These are phyloP conservation scores for Fusarium sp. DNA, from an alignment of 2,329 filamentous ascomycete genomes.

Conservation along the genomic window DNA sequence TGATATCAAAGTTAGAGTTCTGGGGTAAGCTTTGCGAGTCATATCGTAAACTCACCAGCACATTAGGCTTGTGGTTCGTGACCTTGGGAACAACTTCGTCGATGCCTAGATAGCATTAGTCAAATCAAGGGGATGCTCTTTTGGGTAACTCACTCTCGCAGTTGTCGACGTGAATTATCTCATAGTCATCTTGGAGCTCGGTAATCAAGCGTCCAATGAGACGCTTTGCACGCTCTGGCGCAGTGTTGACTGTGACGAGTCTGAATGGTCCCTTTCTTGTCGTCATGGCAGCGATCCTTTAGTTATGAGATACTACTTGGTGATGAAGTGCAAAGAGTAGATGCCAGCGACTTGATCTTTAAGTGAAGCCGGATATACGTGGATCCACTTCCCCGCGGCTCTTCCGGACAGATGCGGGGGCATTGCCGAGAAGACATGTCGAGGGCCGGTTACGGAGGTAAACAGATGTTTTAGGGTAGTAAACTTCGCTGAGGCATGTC, in stretches of 20 bases:
- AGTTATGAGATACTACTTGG: accelerated
- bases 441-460: neutral
- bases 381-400: neutral
- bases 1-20: accelerated
- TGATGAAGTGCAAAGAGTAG: neutral
- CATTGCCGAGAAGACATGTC: neutral
- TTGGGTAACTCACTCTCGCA: neutral
- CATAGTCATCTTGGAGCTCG: slow-evolving; percentile 3
- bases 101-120: neutral
- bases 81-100: slow-evolving; percentile 18
- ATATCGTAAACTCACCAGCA: neutral
- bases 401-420: neutral
- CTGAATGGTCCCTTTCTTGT: slow-evolving; percentile 6
- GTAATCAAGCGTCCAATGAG: slow-evolving; percentile 11
- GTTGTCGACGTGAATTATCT: slow-evolving; percentile 14
- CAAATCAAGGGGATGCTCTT: accelerated
- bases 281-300: neutral
- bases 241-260: slow-evolving; percentile 7
- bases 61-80: slow-evolving; percentile 4
- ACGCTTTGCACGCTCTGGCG: slow-evolving; percentile 9
- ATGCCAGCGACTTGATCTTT: neutral
- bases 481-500: no score
- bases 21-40: accelerated
- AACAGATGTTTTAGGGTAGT: neutral
- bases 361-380: neutral